These are phyloP conservation scores for Pseudocercospora vitis DNA, from an alignment of 2,329 filamentous ascomycete species.

Conservation along the genomic window DNA sequence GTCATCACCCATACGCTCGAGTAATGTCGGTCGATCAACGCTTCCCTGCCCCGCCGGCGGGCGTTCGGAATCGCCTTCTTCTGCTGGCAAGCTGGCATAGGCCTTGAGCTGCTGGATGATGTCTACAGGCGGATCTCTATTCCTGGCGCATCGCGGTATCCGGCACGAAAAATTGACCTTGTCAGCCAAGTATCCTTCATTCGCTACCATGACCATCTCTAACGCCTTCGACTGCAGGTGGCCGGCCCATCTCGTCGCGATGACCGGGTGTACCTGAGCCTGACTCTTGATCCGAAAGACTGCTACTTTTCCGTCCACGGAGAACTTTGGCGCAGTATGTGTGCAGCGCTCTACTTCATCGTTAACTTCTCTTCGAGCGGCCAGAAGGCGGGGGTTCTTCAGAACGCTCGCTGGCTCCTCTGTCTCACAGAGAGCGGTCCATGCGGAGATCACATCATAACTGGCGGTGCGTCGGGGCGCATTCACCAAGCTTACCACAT, in stretches of 20 bases:
- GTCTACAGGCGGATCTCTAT: constrained; percentile 57
- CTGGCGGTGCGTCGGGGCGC: constrained; percentile 63
- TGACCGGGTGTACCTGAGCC: constrained; percentile 66
- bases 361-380: constrained; percentile 60
- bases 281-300: constrained; percentile 61
- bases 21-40: constrained; percentile 35
- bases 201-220: constrained; percentile 66
- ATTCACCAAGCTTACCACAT: constrained; percentile 64
- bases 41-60: too few relatives aligned
- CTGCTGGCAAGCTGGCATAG: constrained; percentile 46
- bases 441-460: constrained; percentile 62
- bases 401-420: constrained; percentile 54
- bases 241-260: constrained; percentile 66
- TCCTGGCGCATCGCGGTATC: constrained; percentile 57
- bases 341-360: constrained; percentile 62
- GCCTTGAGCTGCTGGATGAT: constrained; percentile 60
- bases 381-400: constrained; percentile 50
- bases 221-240: constrained; percentile 59
- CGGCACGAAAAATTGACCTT: constrained; percentile 69
- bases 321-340: constrained; percentile 64
- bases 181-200: constrained; percentile 63
- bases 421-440: constrained; percentile 57
- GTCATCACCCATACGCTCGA: constrained; percentile 58
- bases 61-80: constrained; percentile 39
- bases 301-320: constrained; percentile 60